Evolutionary conservation across 2,329 filamentous ascomycete genomes (phyloP).

Genomic region (Neopestalotiopsis sp.): DNA sequence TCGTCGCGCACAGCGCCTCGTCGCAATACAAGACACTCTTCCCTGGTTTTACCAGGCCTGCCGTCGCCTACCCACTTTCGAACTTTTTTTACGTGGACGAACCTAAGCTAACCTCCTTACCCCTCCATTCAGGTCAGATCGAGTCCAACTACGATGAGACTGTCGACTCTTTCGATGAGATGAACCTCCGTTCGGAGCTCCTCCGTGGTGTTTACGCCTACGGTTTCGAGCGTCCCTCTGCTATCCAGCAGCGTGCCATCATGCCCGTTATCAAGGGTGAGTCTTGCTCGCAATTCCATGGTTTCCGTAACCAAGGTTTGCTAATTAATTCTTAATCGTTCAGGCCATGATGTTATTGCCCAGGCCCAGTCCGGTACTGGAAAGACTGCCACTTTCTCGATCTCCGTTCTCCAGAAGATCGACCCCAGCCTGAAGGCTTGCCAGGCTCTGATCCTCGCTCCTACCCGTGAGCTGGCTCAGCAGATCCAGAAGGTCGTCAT

Average conservation of each 20-base stretch:
- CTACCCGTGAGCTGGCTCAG: slow-evolving; percentile 97
- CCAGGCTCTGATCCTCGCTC: slow-evolving; percentile 97
- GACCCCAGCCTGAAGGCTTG: slow-evolving; percentile 93
- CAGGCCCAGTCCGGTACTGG: slow-evolving; percentile 99
- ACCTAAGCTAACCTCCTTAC: slow-evolving; percentile 20
- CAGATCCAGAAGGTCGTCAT: slow-evolving; percentile 99
- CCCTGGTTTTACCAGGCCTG: background rate
- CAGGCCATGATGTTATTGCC: slow-evolving; percentile 97
- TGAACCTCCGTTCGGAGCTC: slow-evolving; percentile 96
- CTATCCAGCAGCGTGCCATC: slow-evolving; percentile 99
- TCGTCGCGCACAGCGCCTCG: background rate
- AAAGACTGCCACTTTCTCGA: slow-evolving; percentile 99
- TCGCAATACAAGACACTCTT: background rate
- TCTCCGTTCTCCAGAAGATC: slow-evolving; percentile 98
- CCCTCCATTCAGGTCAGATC: slow-evolving; percentile 78
- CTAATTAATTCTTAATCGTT: background rate
- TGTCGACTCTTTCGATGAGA: slow-evolving; percentile 98
- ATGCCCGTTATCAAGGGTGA: slow-evolving; percentile 99
- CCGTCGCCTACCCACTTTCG: background rate
- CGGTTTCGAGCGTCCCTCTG: slow-evolving; percentile 99
- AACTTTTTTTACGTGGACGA: slow-evolving; percentile 4
- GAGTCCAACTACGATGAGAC: slow-evolving; percentile 99
- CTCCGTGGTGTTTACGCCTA: slow-evolving; percentile 99
- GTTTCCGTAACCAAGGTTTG: slow-evolving; percentile 22
- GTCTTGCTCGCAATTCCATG: slow-evolving; percentile 31